Evolutionary conservation across 208 protist genomes (phyloP).

Genomic region (Trypanosoma cruzi): DNA sequence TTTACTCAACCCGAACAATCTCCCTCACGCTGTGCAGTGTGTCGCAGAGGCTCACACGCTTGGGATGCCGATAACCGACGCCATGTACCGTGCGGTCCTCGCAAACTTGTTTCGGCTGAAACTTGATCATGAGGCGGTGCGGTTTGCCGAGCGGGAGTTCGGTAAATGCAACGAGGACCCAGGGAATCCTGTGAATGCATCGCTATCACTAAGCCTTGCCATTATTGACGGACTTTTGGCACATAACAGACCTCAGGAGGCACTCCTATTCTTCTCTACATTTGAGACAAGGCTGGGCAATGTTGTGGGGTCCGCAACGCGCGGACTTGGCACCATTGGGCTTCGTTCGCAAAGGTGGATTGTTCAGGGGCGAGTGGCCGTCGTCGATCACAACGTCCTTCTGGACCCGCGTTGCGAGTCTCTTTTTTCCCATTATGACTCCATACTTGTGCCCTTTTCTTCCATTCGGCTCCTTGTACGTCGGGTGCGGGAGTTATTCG

Average conservation of each 20-base stretch:
- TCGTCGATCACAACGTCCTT: slow-evolving; percentile 87
- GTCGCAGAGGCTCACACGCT: slow-evolving; percentile 73
- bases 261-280: slow-evolving; percentile 53
- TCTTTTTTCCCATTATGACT: slow-evolving; percentile 84
- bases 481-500: slow-evolving; percentile 47
- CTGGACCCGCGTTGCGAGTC: slow-evolving; percentile 82
- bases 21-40: slow-evolving; percentile 69
- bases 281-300: slow-evolving; percentile 68
- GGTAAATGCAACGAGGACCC: slow-evolving; percentile 40
- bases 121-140: slow-evolving; percentile 79
- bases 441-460: slow-evolving; percentile 79
- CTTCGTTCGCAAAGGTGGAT: slow-evolving; percentile 76
- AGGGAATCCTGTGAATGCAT: slow-evolving; percentile 54
- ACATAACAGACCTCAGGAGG: slow-evolving; percentile 68
- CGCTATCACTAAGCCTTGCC: slow-evolving; percentile 62
- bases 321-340: slow-evolving; percentile 62
- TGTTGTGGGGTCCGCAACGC: slow-evolving; percentile 55
- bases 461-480: slow-evolving; percentile 68
- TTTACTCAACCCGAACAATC: slow-evolving; percentile 52
- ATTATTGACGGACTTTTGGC: slow-evolving; percentile 76
- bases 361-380: slow-evolving; percentile 85
- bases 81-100: slow-evolving; percentile 79
- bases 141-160: slow-evolving; percentile 74
- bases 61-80: slow-evolving; percentile 79
- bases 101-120: slow-evolving; percentile 58